Percentiles rank a stretch among this genome's conserved stretches.
phyloP scores from a whole-genome alignment of 2,329 filamentous ascomycete species.

The Xylaria digitata region DNA sequence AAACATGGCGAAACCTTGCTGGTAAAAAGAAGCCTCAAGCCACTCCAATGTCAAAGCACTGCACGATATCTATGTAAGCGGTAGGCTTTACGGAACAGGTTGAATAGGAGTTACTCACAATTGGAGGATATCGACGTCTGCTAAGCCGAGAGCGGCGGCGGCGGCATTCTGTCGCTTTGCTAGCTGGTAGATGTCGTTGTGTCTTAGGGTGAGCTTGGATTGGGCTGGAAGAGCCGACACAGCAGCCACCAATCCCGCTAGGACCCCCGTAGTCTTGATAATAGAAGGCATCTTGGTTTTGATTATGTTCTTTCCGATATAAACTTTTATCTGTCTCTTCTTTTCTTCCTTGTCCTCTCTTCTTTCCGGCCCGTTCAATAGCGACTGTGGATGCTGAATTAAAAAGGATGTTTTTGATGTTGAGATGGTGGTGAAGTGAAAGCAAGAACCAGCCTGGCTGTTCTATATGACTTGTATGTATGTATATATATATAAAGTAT shows the following conservation, averaged over 20 bases:
- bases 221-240: slow-evolving; percentile 61
- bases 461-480: slow-evolving; percentile 43
- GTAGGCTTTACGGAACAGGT: neutral
- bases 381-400: slow-evolving; percentile 40
- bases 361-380: slow-evolving; percentile 32
- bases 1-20: slow-evolving; percentile 76
- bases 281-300: slow-evolving; percentile 59
- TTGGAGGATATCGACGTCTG: slow-evolving; percentile 67
- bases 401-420: slow-evolving; percentile 37
- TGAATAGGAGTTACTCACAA: slow-evolving; percentile 59
- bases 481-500: slow-evolving; percentile 13
- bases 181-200: slow-evolving; percentile 60
- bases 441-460: slow-evolving; percentile 56
- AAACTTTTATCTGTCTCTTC: slow-evolving; percentile 37
- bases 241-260: slow-evolving; percentile 59
- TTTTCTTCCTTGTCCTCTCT: slow-evolving; percentile 4
- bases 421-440: slow-evolving; percentile 31
- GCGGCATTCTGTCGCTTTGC: slow-evolving; percentile 64
- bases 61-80: slow-evolving; percentile 33
- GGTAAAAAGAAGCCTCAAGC: slow-evolving; percentile 79
- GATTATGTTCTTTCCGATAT: slow-evolving; percentile 45
- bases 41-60: slow-evolving; percentile 79
- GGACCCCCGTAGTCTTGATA: slow-evolving; percentile 56
- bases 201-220: slow-evolving; percentile 57
- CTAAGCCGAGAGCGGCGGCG: slow-evolving; percentile 59